phyloP scores from a whole-genome alignment of 768 basidiomycete species.

The Leccinum rimulosum region DNA sequence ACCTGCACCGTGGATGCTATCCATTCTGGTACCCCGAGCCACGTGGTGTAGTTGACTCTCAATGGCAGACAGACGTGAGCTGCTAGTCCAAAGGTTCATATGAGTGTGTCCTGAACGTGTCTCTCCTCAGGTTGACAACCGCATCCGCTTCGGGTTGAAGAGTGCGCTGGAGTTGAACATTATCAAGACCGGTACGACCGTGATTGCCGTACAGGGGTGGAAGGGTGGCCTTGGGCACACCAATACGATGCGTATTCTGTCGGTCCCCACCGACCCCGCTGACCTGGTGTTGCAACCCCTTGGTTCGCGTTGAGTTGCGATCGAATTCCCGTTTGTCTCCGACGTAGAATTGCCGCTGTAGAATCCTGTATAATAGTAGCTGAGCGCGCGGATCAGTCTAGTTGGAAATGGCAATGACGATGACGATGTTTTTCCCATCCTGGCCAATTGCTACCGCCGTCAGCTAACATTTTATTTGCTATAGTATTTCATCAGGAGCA shows the following conservation, averaged over 20 bases:
- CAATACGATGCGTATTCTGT: slow-evolving; percentile 82
- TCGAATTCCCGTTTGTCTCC: slow-evolving; percentile 5
- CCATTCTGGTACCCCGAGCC: slow-evolving; percentile 97
- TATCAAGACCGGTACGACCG: slow-evolving; percentile 82
- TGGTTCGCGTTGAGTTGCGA: slow-evolving; percentile 27
- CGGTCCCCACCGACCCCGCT: slow-evolving; percentile 76
- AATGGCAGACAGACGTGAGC: slow-evolving; percentile 97
- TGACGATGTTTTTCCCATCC: neutral
- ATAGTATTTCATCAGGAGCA: neutral
- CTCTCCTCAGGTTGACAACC: slow-evolving; percentile 71
- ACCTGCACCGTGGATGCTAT: slow-evolving; percentile 95
- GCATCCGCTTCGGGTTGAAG: slow-evolving; percentile 84
- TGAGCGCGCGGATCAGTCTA: neutral
- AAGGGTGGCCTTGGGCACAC: slow-evolving; percentile 96
- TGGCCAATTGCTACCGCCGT: neutral
- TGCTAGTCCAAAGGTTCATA: neutral
- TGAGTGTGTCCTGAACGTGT: slow-evolving; percentile 10
- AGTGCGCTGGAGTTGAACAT: slow-evolving; percentile 81
- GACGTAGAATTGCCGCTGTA: slow-evolving; percentile 5
- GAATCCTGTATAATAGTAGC: slow-evolving; percentile 1
- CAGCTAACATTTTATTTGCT: neutral
- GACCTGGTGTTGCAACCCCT: slow-evolving; percentile 75
- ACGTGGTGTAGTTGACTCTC: slow-evolving; percentile 79
- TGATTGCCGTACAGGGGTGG: slow-evolving; percentile 99
- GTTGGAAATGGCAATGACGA: neutral